Conservation (phyloP, 2,329 filamentous ascomycete species). For the Botrytis paeoniae region DNA sequence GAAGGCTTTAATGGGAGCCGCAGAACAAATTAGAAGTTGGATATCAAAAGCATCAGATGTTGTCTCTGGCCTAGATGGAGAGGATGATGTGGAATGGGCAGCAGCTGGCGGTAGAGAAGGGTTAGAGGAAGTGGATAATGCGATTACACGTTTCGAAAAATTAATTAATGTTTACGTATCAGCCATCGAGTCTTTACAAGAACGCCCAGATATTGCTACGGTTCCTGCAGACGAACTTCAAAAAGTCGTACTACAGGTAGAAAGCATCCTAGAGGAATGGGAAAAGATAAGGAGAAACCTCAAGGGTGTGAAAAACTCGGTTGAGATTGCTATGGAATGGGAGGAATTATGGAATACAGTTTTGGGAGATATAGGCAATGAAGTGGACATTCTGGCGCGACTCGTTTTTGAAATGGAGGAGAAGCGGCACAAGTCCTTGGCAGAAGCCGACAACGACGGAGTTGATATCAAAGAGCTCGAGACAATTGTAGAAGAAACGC, state of each 20-base stretch:
- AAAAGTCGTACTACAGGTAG: conserved; percentile 82
- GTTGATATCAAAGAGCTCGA: conserved; percentile 84
- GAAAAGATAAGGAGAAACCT: conserved; percentile 73
- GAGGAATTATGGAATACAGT: conserved; percentile 95
- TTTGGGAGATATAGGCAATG: conserved; percentile 85
- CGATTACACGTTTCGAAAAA: conserved; percentile 81
- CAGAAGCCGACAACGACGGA: conserved; percentile 58
- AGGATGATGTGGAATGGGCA: conserved; percentile 98
- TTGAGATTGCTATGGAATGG: conserved; percentile 98
- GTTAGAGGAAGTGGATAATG: conserved; percentile 66
- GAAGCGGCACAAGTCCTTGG: conserved; percentile 76
- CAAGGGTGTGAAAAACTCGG: conserved; percentile 78
- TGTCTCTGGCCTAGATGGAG: conserved; percentile 81
- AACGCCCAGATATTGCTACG: conserved; percentile 68
- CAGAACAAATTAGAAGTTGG: conserved; percentile 91
- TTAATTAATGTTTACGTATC: conserved; percentile 89
- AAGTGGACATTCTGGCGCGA: conserved; percentile 75
- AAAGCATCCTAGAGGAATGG: conserved; percentile 82
- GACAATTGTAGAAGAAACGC: conserved; percentile 87
- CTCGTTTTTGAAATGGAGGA: conserved; percentile 98
- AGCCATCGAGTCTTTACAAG: conserved; percentile 89
- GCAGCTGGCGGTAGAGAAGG: conserved; percentile 81
- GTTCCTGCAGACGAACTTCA: conserved; percentile 71
- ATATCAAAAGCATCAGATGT: conserved; percentile 90
- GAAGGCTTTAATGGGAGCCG: conserved; percentile 77